These are phyloP conservation scores for Cotoneaster glaucophyllus DNA, from an alignment of 306 rosid species.

Conservation along the genomic window DNA sequence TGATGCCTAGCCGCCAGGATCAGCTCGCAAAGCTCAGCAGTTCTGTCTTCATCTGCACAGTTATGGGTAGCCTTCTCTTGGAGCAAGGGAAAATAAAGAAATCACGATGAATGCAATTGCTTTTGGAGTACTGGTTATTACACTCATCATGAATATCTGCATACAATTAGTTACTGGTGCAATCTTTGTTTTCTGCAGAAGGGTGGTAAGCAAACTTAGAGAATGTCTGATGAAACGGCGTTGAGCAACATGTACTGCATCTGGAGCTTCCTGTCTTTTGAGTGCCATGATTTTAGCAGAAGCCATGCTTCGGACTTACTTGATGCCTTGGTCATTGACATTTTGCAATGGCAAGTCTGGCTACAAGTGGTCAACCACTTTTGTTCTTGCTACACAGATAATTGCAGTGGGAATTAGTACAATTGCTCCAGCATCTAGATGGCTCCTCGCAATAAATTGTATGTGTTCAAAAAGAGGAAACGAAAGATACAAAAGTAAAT, in stretches of 20 bases:
- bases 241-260: slow-evolving; percentile 74
- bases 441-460: slow-evolving; percentile 58
- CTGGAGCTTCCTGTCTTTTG: slow-evolving; percentile 75
- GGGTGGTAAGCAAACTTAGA: slow-evolving; percentile 22
- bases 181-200: slow-evolving; percentile 53
- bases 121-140: slow-evolving; percentile 61
- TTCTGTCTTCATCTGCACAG: slow-evolving; percentile 56
- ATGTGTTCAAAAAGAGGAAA: slow-evolving; percentile 42
- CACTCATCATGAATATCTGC: slow-evolving; percentile 62
- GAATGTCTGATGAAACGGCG: slow-evolving; percentile 45
- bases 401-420: slow-evolving; percentile 66
- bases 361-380: slow-evolving; percentile 61
- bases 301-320: slow-evolving; percentile 55
- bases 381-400: slow-evolving; percentile 56
- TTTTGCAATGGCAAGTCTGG: slow-evolving; percentile 69
- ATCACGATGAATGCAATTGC: slow-evolving; percentile 61
- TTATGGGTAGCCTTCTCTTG: slow-evolving; percentile 80
- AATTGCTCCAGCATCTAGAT: slow-evolving; percentile 68
- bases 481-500: slow-evolving; percentile 12
- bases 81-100: slow-evolving; percentile 55
- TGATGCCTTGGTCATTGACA: slow-evolving; percentile 42
- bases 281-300: slow-evolving; percentile 50
- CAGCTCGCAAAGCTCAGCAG: slow-evolving; percentile 81
- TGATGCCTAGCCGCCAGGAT: slow-evolving; percentile 68
- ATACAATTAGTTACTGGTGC: slow-evolving; percentile 79